Conservation (phyloP, 257 asterid genomes). For the Anisodus tanguticus region DNA sequence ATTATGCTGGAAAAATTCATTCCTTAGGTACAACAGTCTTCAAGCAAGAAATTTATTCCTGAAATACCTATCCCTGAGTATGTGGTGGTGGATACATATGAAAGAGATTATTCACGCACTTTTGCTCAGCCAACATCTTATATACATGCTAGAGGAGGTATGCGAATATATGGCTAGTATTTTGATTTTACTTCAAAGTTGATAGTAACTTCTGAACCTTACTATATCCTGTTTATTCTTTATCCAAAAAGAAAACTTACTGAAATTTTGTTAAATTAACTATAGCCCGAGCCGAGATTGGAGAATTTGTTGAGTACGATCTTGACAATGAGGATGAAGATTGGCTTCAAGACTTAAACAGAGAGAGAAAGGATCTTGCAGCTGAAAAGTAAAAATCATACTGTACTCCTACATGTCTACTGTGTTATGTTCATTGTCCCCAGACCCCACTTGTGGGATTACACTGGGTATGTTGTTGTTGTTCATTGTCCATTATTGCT, state of each 20-base stretch:
- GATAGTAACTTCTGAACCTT: constrained; percentile 23
- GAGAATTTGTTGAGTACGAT: constrained; percentile 96
- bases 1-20: not conserved
- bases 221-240: not conserved
- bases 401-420: constrained; percentile 12
- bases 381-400: constrained; percentile 71
- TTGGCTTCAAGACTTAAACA: constrained; percentile 86
- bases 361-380: constrained; percentile 68
- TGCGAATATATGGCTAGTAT: constrained; percentile 37
- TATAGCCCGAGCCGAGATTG: constrained; percentile 94
- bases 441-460: no score
- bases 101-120: constrained; percentile 92
- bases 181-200: constrained; percentile 27
- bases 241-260: not conserved
- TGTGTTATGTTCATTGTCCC: not conserved
- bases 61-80: constrained; percentile 98
- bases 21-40: constrained; percentile 66
- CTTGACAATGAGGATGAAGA: constrained; percentile 99
- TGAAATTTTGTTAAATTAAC: constrained; percentile 33
- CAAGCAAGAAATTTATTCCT: constrained; percentile 70
- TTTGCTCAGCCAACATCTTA: constrained; percentile 90
- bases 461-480: no score
- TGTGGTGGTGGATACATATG: constrained; percentile 90
- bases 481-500: not conserved
- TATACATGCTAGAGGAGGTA: constrained; percentile 96